Evolutionary conservation across 2,329 filamentous ascomycete species (phyloP), one percentile per base, ranked within the genome.

Genomic region (Alternaria brassicae): DNA sequence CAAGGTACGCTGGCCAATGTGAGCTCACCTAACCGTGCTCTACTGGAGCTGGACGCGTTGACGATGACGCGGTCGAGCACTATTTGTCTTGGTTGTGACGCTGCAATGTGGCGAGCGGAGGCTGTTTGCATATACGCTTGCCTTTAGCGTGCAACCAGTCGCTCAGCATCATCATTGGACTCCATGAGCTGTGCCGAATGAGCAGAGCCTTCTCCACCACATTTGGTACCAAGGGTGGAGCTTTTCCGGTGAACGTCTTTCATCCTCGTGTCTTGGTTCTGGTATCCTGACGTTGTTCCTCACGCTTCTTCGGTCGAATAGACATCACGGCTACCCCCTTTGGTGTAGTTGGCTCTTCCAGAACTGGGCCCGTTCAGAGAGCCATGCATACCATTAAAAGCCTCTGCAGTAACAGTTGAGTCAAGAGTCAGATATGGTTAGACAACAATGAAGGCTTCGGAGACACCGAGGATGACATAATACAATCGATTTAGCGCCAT

Each of bases 241-340:
- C 28, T 56, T 56, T 25, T 56, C 45, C 17, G 13, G 47, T 56
- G 6, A 42, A 36, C 51, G 51, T 45, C 39, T 17, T 56, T 56
- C 6, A 50, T 49, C 45, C 45, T 56, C 8, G 17, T 52, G 17
- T 57, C 54, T 56, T 30, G 36, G 37, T 51, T 40, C 27, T 23
- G 17, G 45, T 51, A 25, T 56, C n/a, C 30, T 10, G 12, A 39
- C 9, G 39, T 57, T 12, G 39, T 57, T 12, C 45, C 40, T 7
- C 6, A 34, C 47, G 44, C 47, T 57, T 23, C 54, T 57, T 51
- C 19, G 32, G 54, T 52, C n/a, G 19, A 51, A 51, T 52, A 39
- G 34, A 52, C 27, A 47, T 19, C 13, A 57, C 13, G 13, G 48
- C 47, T 3, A 52, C 54, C 52, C 48, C 19, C 48, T 50, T 37